Base-by-base conservation (phyloP, 805 yeast species). In the Nakazawaea anatomiae region DNA sequence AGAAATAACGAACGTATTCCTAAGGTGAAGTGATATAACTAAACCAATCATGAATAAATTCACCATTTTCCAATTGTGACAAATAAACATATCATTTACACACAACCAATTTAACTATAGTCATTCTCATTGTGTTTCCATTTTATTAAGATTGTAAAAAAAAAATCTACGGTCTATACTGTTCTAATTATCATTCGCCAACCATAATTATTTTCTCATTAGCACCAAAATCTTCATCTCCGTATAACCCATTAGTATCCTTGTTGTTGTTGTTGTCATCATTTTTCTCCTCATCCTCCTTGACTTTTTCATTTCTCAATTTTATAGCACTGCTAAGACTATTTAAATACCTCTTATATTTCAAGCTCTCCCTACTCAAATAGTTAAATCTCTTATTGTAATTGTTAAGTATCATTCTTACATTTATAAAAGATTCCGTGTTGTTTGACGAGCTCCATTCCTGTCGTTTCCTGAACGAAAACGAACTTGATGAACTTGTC, bases 311-410 rank as follows among this genome's bases (percentile, higher is more conserved):
- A 48, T 67, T 69, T 53, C 81, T 67, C 52, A 76, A 63, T 51
- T 70, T 72, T 52, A 77, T 70, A 0, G 77, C 82, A 56, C 67
- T 68, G n/a, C 75, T 78, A 42, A 78, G 64, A 48, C 71, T 68
- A 35, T 68, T 60, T 39, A 77, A 64, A 60, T 78, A 78, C 51
- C 63, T 63, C 60, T 72, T 75, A 58, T 74, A 75, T 59, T 75
- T 70, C 50, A 64, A 60, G 55, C 74, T 61, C 52, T 77, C 82
- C 39, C 61, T 60, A 54, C 73, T 74, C 56, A 76, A 71, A 53
- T 75, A 76, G 42, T 60, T 63, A n/a, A 68, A 56, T 50, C 71
- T 74, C 46, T 63, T 60, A 27, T 71, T 70, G 57, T 65, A 77
- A 59, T 78, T 78, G 46, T 53, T 53, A 36, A 64, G 52, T 9